These are phyloP conservation scores for Mycena metata DNA, from an alignment of 768 basidiomycete species.

Conservation along the genomic window DNA sequence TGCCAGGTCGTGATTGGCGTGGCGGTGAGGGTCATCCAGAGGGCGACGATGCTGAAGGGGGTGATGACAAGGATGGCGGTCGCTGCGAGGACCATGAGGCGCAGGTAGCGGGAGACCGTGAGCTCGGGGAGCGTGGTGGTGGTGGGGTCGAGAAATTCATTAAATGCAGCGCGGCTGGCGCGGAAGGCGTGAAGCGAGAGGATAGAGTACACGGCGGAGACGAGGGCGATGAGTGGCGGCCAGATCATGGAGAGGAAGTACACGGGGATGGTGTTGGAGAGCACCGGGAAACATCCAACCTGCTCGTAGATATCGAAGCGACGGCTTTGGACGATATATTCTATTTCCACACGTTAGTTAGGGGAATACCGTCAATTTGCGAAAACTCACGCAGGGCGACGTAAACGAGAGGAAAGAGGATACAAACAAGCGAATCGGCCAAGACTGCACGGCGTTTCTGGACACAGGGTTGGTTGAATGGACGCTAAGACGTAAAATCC, in stretches of 20 bases:
- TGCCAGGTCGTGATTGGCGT: no score
- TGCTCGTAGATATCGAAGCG: constrained; percentile 63
- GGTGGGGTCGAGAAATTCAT: constrained; percentile 48
- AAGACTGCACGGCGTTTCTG: constrained; percentile 57
- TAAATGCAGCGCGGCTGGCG: constrained; percentile 63
- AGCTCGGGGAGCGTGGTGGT: not conserved
- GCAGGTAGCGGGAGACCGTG: constrained; percentile 62
- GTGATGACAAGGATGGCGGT: constrained; percentile 52
- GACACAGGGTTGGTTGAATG: constrained; percentile 42
- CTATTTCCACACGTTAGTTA: not conserved
- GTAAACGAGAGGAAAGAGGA: constrained; percentile 60
- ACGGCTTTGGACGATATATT: constrained; percentile 61
- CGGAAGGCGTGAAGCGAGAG: constrained; percentile 63
- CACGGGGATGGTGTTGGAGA: constrained; percentile 51
- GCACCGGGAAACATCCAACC: constrained; percentile 60
- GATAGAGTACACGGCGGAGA: constrained; percentile 56
- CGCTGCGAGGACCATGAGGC: constrained; percentile 68
- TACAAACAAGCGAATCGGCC: constrained; percentile 60
- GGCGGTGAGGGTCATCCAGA: no score
- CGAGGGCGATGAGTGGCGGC: constrained; percentile 56
- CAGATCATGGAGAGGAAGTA: constrained; percentile 53
- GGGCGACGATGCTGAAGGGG: no score
- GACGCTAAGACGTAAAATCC: constrained; percentile 51
- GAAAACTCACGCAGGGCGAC: constrained; percentile 52
- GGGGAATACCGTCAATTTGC: not conserved